phyloP scores from a whole-genome alignment of 2,329 filamentous ascomycete species.

The Fusarium mundagurra region DNA sequence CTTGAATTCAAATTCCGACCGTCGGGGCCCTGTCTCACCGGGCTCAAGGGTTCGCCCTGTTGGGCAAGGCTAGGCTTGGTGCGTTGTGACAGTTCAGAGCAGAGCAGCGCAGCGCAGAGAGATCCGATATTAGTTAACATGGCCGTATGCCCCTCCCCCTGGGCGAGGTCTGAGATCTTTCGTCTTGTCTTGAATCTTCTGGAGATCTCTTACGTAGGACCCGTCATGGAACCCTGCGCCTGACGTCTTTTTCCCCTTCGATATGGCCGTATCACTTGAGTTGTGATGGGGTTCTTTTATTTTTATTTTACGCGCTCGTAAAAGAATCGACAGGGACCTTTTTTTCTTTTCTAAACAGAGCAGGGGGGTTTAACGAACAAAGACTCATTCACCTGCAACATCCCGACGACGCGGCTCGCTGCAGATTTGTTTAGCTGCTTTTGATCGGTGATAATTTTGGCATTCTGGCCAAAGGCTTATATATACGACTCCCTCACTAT shows the following conservation, averaged over 20 bases:
- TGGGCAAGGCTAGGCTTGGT: background rate
- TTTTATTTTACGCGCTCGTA: background rate
- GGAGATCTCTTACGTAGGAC: constrained; percentile 24
- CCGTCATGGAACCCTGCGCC: constrained; percentile 32
- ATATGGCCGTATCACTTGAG: constrained; percentile 15
- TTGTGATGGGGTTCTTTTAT: background rate
- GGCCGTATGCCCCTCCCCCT: constrained; percentile 23
- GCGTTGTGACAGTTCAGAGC: background rate
- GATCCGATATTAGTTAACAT: constrained; percentile 37
- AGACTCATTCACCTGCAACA: constrained; percentile 30
- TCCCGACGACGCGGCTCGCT: constrained; percentile 27
- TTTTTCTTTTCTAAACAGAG: background rate
- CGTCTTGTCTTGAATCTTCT: constrained; percentile 13
- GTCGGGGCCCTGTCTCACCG: constrained; percentile 29
- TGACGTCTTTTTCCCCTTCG: constrained; percentile 14
- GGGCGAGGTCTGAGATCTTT: constrained; percentile 26
- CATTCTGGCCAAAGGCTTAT: background rate
- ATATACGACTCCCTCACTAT: constrained; percentile 5
- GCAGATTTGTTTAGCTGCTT: constrained; percentile 22
- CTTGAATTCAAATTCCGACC: constrained; percentile 38
- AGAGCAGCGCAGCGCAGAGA: background rate
- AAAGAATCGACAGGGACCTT: background rate
- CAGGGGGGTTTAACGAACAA: constrained; percentile 13
- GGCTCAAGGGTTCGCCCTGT: constrained; percentile 12
- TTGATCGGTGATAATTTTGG: background rate